Conservation (phyloP, 768 basidiomycete genomes). For the Megacollybia marginata region DNA sequence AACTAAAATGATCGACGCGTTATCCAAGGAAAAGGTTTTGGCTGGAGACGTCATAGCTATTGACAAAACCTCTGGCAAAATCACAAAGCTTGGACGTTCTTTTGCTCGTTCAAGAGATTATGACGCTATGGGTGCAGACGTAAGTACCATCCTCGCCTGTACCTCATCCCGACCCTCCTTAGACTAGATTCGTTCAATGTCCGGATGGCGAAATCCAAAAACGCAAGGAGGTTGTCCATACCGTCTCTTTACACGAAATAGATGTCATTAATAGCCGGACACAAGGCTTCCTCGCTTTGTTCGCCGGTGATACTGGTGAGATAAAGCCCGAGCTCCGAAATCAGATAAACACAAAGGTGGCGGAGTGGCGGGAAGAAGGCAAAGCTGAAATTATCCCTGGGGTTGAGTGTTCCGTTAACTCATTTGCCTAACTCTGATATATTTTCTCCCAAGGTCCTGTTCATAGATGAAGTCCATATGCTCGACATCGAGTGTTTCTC, state of each 20-base stretch:
- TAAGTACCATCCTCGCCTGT: constrained; percentile 33
- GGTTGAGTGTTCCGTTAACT: constrained; percentile 89
- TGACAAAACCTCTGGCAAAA: constrained; percentile 95
- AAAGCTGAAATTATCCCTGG: constrained; percentile 97
- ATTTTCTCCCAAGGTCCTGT: constrained; percentile 63
- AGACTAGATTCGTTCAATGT: constrained; percentile 98
- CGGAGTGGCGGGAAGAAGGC: constrained; percentile 95
- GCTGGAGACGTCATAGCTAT: constrained; percentile 94
- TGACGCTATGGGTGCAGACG: constrained; percentile 99
- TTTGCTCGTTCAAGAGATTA: constrained; percentile 98
- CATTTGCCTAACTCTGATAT: background rate
- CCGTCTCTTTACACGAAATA: constrained; percentile 96
- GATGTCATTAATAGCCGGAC: constrained; percentile 99
- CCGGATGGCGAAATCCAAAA: constrained; percentile 98
- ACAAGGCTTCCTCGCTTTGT: constrained; percentile 95
- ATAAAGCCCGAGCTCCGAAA: constrained; percentile 92
- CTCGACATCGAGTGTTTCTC: constrained; percentile 99
- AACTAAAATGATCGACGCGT: constrained; percentile 97
- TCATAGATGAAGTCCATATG: constrained; percentile 99
- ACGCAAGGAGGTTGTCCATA: constrained; percentile 95
- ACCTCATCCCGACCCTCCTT: constrained; percentile 4
- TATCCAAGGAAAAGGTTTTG: constrained; percentile 95
- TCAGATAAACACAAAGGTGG: constrained; percentile 97
- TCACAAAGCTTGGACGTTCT: constrained; percentile 92
- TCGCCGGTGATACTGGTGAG: constrained; percentile 95